phyloP scores from a whole-genome alignment of 2,329 filamentous ascomycete genomes.

The Monosporascus sp. region DNA sequence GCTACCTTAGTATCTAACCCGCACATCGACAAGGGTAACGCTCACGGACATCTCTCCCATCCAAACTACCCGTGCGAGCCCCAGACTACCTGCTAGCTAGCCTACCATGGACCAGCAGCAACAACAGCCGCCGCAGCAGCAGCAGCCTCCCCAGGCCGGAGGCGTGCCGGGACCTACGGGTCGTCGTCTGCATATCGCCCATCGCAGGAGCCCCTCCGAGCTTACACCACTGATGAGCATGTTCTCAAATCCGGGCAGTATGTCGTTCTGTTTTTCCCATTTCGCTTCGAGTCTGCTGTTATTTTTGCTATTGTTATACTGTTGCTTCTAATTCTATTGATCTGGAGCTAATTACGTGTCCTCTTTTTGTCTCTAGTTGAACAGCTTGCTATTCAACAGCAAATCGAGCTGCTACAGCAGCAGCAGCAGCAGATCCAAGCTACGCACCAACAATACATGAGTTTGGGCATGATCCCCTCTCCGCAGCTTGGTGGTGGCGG shows the following conservation, averaged over 20 bases:
- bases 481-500: conserved; percentile 72
- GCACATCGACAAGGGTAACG: neutral
- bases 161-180: conserved; percentile 70
- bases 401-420: conserved; percentile 94
- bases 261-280: conserved; percentile 3
- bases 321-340: neutral
- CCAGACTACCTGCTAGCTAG: conserved; percentile 35
- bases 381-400: conserved; percentile 94
- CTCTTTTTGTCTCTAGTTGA: conserved; percentile 61
- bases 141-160: conserved; percentile 43
- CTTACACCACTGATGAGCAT: conserved; percentile 96
- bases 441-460: conserved; percentile 95
- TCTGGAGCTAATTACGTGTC: conserved; percentile 9
- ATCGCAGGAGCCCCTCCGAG: conserved; percentile 94
- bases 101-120: conserved; percentile 63
- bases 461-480: conserved; percentile 89
- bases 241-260: conserved; percentile 63
- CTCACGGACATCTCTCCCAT: conserved; percentile 4
- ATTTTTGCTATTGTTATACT: conserved; percentile 10
- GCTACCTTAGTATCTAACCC: neutral
- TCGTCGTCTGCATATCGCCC: conserved; percentile 92
- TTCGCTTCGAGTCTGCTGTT: conserved; percentile 1
- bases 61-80: conserved; percentile 34
- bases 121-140: conserved; percentile 37
- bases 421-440: conserved; percentile 97